Percentiles rank a stretch among this genome's conserved stretches.
Conservation (phyloP, 495 filamentous ascomycete species). For the Evansstolkia leycettana region DNA sequence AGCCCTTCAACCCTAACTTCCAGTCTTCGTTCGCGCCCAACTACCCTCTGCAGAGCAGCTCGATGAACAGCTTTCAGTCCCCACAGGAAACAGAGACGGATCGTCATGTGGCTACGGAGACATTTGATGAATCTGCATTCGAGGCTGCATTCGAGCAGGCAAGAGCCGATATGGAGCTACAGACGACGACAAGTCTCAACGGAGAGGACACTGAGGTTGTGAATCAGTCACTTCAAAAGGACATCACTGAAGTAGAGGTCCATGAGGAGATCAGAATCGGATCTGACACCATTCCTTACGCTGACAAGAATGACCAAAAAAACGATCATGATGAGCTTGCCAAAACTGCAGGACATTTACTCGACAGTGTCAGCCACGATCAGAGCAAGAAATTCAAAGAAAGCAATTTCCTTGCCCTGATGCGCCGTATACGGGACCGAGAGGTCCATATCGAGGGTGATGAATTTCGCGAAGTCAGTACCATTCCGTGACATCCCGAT, state of each 20-base stretch:
- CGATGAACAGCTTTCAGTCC: slow-evolving; percentile 14
- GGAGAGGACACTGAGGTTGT: slow-evolving; percentile 6
- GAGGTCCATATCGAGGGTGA: slow-evolving; percentile 42
- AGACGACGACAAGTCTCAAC: not conserved
- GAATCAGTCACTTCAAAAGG: slow-evolving; percentile 2
- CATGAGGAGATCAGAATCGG: slow-evolving; percentile 32
- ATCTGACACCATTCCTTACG: slow-evolving; percentile 34
- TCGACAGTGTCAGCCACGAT: slow-evolving; percentile 58
- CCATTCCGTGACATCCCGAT: slow-evolving; percentile 27
- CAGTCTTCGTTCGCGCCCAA: slow-evolving; percentile 21
- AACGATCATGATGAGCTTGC: slow-evolving; percentile 56
- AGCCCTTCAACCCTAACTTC: slow-evolving; percentile 14
- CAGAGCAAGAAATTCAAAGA: slow-evolving; percentile 62
- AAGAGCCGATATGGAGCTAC: slow-evolving; percentile 3
- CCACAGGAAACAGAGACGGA: slow-evolving; percentile 11
- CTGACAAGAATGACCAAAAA: slow-evolving; percentile 17
- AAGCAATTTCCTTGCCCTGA: slow-evolving; percentile 64
- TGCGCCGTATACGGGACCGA: slow-evolving; percentile 50
- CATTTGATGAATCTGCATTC: slow-evolving; percentile 52
- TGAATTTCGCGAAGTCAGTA: slow-evolving; percentile 44
- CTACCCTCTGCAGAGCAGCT: slow-evolving; percentile 13
- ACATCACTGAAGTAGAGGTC: slow-evolving; percentile 1
- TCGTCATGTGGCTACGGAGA: slow-evolving; percentile 12
- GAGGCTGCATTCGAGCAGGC: slow-evolving; percentile 48
- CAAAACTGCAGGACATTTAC: slow-evolving; percentile 54